A percentile compares a stretch with the other conserved stretches of the same genome.
Conservation (phyloP, 2,329 filamentous ascomycete genomes). For the Aaosphaeria pasadenensis region DNA sequence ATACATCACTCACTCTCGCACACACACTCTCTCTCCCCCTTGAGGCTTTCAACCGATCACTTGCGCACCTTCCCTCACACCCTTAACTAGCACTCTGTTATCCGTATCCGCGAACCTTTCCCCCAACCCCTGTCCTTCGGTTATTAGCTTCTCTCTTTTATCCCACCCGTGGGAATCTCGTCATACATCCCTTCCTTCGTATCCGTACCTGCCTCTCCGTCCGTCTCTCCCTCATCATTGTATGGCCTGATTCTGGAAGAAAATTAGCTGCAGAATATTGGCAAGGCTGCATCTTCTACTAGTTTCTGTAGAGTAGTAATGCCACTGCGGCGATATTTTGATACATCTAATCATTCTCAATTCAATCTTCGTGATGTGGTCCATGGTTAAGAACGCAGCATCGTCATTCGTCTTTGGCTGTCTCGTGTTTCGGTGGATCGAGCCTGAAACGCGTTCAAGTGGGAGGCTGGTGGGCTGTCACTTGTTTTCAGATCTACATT, state of each 20-base stretch:
- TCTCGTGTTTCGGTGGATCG: no score
- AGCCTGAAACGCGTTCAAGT: no score
- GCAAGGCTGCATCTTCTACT: slow-evolving; percentile 10
- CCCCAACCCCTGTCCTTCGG: neutral
- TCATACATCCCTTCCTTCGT: neutral
- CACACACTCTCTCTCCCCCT: slow-evolving; percentile 6
- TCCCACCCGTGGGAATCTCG: neutral
- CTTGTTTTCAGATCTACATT: no score
- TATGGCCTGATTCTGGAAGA: neutral
- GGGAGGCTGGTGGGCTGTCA: no score
- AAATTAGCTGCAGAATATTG: slow-evolving; percentile 10
- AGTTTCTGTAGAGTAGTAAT: slow-evolving; percentile 18
- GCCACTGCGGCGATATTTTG: slow-evolving; percentile 4
- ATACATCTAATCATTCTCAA: no score
- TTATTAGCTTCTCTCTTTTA: neutral
- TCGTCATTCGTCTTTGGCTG: no score
- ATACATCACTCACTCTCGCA: neutral
- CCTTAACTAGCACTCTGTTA: neutral
- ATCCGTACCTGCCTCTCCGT: neutral
- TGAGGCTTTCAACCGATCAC: neutral
- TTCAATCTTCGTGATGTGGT: no score
- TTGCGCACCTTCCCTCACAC: neutral
- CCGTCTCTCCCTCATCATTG: neutral
- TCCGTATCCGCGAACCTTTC: neutral
- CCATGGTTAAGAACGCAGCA: no score